A percentile compares a stretch with the other conserved stretches of the same genome.
Conservation (phyloP, 306 rosid genomes). For the Malus sylvestris region DNA sequence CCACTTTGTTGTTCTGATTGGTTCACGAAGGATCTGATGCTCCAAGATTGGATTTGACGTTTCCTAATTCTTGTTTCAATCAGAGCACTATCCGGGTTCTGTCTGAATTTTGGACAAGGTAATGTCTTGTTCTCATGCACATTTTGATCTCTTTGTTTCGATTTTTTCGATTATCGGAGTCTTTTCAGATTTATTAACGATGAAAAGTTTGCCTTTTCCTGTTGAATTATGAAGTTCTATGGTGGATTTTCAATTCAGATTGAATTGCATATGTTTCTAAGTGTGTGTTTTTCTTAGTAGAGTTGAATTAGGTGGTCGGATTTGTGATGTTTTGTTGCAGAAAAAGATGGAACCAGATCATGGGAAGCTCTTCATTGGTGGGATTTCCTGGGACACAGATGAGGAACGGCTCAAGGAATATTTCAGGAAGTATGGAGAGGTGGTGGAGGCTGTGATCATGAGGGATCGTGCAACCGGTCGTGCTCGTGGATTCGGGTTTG, state of each 20-base stretch:
- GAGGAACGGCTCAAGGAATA: slow-evolving; percentile 84
- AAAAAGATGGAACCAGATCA: slow-evolving; percentile 85
- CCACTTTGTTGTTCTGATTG: slow-evolving; percentile 37
- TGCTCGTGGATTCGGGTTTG: slow-evolving; percentile 90
- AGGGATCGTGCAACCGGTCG: slow-evolving; percentile 94
- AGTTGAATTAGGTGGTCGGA: slow-evolving; percentile 19
- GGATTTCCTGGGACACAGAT: slow-evolving; percentile 97
- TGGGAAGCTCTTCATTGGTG: slow-evolving; percentile 98
- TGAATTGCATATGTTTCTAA: slow-evolving; percentile 11
- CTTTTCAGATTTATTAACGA: slow-evolving; percentile 3
- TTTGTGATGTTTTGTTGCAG: slow-evolving; percentile 35
- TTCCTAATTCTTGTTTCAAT: slow-evolving; percentile 45
- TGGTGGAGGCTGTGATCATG: slow-evolving; percentile 92
- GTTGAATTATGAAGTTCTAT: slow-evolving; percentile 24
- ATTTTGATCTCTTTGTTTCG: slow-evolving; percentile 44
- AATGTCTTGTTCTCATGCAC: slow-evolving; percentile 32
- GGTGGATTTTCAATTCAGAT: slow-evolving; percentile 21
- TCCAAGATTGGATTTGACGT: slow-evolving; percentile 47
- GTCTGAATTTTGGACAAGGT: slow-evolving; percentile 50
- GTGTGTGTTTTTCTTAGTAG: neutral
- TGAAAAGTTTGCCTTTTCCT: slow-evolving; percentile 9
- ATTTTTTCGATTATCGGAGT: slow-evolving; percentile 20
- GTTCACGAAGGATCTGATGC: slow-evolving; percentile 54
- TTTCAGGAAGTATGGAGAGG: slow-evolving; percentile 81
- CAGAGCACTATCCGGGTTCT: slow-evolving; percentile 55